Conservation (phyloP, 345 rosid genomes). For the Aurinia saxatilis region DNA sequence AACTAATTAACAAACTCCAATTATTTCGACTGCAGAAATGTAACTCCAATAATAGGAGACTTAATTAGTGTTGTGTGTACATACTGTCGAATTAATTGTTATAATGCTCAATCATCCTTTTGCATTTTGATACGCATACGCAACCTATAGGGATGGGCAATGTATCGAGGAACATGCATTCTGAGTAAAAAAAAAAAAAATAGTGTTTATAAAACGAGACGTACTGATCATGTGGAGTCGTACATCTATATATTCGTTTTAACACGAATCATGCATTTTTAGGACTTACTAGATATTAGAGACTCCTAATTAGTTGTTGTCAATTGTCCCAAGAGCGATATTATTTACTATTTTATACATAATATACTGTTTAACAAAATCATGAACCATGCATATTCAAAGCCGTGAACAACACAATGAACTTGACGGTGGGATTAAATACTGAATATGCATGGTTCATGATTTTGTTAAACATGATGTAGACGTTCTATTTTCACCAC, state of each 20-base stretch:
- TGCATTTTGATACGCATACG: slow-evolving; percentile 9
- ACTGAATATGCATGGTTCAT: background rate
- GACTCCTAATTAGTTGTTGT: background rate
- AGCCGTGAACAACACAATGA: background rate
- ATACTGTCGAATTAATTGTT: background rate
- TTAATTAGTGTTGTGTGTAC: background rate
- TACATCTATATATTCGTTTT: too few relatives aligned
- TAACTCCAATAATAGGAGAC: background rate
- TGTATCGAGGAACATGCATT: background rate
- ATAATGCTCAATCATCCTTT: background rate
- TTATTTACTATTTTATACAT: background rate
- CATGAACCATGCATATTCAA: background rate
- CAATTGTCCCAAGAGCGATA: background rate
- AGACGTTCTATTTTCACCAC: too few relatives aligned
- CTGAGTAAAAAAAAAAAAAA: too few relatives aligned
- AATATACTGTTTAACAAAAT: background rate
- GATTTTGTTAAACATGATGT: too few relatives aligned
- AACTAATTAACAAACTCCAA: slow-evolving; percentile 4
- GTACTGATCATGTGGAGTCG: too few relatives aligned
- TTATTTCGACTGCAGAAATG: background rate
- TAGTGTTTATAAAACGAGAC: too few relatives aligned
- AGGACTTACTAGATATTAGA: too few relatives aligned
- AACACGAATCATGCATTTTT: too few relatives aligned
- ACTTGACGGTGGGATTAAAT: too few relatives aligned
- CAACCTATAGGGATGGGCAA: background rate